Evolutionary conservation across 1,139 yeast genomes (phyloP).

Genomic region (Waltiozyma sp.): DNA sequence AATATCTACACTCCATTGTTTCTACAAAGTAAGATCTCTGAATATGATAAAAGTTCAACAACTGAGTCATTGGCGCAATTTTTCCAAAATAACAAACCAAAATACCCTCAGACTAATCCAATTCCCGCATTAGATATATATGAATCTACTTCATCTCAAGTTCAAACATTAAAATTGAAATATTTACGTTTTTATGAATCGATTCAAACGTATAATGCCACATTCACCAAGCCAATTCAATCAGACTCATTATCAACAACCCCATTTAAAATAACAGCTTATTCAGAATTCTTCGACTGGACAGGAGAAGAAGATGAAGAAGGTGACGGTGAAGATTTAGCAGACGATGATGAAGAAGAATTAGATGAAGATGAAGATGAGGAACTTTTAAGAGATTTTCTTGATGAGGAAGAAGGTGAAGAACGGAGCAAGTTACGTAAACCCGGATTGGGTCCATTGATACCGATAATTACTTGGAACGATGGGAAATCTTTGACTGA

Average conservation of each 20-base stretch:
- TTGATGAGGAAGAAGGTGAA: constrained; percentile 6
- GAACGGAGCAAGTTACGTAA: not conserved
- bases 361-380: constrained; percentile 54
- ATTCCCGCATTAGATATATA: not conserved
- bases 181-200: constrained; percentile 71
- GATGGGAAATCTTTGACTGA: constrained; percentile 1
- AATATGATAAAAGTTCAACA: not conserved
- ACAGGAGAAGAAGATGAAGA: constrained; percentile 48
- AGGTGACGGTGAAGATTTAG: constrained; percentile 25
- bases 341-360: constrained; percentile 22
- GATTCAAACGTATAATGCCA: constrained; percentile 68
- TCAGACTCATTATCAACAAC: constrained; percentile 16
- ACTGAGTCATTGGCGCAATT: not conserved
- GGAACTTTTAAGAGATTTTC: constrained; percentile 6
- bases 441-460: constrained; percentile 47
- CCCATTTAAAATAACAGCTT: constrained; percentile 62
- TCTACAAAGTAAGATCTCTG: not conserved
- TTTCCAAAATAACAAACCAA: not conserved
- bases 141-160: not conserved
- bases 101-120: not conserved
- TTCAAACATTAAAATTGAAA: constrained; percentile 22
- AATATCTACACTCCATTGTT: not conserved
- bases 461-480: constrained; percentile 34
- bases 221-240: constrained; percentile 33
- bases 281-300: constrained; percentile 41